Percentiles rank a stretch among this genome's conserved stretches.
phyloP scores from a whole-genome alignment of 2,329 filamentous ascomycete genomes.

The Leptographium procerum region DNA sequence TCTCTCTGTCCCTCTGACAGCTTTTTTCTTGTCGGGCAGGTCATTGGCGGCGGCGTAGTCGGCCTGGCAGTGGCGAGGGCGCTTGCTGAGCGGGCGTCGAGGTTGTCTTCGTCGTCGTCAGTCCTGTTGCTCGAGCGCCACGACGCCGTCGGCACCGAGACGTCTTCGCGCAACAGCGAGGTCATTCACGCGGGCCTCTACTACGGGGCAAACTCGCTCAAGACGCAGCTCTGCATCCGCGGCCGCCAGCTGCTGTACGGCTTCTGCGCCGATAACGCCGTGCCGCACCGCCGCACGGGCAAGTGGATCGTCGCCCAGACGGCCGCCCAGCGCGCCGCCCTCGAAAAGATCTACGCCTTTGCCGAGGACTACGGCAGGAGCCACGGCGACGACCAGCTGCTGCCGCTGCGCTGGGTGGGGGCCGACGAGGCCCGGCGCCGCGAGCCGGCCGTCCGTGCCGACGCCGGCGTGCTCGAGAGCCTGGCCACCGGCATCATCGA shows the following conservation, averaged over 20 bases:
- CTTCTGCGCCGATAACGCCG: slow-evolving; percentile 55
- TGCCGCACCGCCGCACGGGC: slow-evolving; percentile 64
- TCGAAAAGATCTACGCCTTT: slow-evolving; percentile 37
- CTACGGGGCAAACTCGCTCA: slow-evolving; percentile 66
- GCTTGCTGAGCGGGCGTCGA: slow-evolving; percentile 41
- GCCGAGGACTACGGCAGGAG: slow-evolving; percentile 23
- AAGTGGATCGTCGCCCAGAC: slow-evolving; percentile 96
- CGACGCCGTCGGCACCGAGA: slow-evolving; percentile 66
- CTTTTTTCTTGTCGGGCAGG: too few relatives aligned
- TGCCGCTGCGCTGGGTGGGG: slow-evolving; percentile 55
- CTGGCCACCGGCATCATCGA: slow-evolving; percentile 85
- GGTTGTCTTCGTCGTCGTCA: slow-evolving; percentile 31
- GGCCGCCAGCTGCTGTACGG: slow-evolving; percentile 70
- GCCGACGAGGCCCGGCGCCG: slow-evolving; percentile 46
- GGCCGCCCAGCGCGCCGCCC: slow-evolving; percentile 52
- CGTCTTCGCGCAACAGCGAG: slow-evolving; percentile 83
- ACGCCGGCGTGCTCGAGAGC: slow-evolving; percentile 67
- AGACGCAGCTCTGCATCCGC: slow-evolving; percentile 69
- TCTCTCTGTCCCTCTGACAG: not conserved
- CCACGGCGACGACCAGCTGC: slow-evolving; percentile 16
- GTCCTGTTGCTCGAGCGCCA: slow-evolving; percentile 78
- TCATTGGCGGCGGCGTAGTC: slow-evolving; percentile 54
- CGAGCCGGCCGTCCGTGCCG: slow-evolving; percentile 68
- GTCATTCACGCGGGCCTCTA: slow-evolving; percentile 95
- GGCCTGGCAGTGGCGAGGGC: slow-evolving; percentile 69